Conservation (phyloP, 257 asterid species). For the Solanum chiquidenum region DNA sequence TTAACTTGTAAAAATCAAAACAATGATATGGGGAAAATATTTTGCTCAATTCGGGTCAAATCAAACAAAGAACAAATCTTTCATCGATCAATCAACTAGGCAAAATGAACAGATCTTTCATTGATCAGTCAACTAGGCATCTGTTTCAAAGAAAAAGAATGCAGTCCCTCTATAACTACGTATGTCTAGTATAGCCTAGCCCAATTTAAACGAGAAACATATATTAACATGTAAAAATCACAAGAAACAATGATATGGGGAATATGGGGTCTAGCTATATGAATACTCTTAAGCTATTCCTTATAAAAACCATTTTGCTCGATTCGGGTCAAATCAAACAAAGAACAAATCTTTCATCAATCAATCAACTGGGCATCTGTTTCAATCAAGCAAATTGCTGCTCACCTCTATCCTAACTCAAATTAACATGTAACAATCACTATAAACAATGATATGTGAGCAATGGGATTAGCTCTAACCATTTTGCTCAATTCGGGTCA, state of each 20-base stretch:
- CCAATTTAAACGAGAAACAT: neutral
- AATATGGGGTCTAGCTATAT: neutral
- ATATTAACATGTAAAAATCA: neutral
- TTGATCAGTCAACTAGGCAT: neutral
- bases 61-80: neutral
- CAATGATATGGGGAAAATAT: neutral
- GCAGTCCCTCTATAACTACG: neutral
- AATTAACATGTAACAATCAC: neutral
- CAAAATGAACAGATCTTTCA: neutral
- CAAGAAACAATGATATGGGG: neutral
- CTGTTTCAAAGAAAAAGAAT: neutral
- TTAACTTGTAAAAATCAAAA: neutral
- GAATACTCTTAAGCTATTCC: neutral
- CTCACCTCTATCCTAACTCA: neutral
- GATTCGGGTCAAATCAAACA: neutral
- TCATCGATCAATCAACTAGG: neutral
- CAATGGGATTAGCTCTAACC: neutral
- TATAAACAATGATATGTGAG: neutral
- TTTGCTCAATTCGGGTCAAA: neutral
- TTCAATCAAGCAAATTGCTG: neutral
- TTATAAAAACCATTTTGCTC: neutral
- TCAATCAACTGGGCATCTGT: neutral
- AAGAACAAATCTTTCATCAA: neutral
- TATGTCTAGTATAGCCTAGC: neutral
- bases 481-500: neutral